phyloP scores from a whole-genome alignment of 1,284 basidiomycete species.

The Tilletia walkeri region DNA sequence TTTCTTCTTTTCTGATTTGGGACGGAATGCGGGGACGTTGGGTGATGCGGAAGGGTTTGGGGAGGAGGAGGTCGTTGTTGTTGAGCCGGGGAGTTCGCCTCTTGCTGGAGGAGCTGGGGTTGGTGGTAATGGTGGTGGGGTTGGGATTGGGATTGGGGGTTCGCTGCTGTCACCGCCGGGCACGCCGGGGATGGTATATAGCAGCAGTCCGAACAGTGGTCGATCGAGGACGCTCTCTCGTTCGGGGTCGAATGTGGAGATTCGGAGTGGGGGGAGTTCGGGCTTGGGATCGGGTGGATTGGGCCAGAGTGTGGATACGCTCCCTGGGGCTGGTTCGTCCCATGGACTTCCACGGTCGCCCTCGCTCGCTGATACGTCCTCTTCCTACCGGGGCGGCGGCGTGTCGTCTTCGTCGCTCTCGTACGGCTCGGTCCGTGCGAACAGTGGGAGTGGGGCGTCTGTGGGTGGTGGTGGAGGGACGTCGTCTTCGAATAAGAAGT shows the following conservation, averaged over 20 bases:
- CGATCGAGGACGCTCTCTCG: slow-evolving; percentile 9
- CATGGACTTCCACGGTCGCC: not conserved
- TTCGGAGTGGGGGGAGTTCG: not conserved
- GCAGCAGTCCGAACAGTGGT: not conserved
- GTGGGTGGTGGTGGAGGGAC: not conserved
- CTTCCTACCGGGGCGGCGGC: not conserved
- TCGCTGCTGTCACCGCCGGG: not conserved
- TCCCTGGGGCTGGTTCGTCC: not conserved
- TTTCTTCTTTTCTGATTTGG: slow-evolving; percentile 14
- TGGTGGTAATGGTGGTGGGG: not conserved
- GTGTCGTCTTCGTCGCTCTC: not conserved
- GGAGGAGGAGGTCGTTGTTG: not conserved
- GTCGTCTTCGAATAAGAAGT: not conserved
- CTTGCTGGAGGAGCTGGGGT: not conserved
- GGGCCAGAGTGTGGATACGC: not conserved
- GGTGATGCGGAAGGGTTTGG: slow-evolving; percentile 11
- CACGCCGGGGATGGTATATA: not conserved
- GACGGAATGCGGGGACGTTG: not conserved
- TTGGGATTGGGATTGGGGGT: not conserved
- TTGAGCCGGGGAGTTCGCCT: not conserved
- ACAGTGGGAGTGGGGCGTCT: not conserved
- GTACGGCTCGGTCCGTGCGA: slow-evolving; percentile 1
- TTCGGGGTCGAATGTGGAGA: slow-evolving; percentile 2
- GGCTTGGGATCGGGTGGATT: not conserved
- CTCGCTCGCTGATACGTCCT: slow-evolving; percentile 13